Percentiles rank a stretch among this genome's conserved stretches.
These are phyloP conservation scores for Apostasia shenzhenica DNA, from an alignment of 106 monocot species.

Conservation along the genomic window DNA sequence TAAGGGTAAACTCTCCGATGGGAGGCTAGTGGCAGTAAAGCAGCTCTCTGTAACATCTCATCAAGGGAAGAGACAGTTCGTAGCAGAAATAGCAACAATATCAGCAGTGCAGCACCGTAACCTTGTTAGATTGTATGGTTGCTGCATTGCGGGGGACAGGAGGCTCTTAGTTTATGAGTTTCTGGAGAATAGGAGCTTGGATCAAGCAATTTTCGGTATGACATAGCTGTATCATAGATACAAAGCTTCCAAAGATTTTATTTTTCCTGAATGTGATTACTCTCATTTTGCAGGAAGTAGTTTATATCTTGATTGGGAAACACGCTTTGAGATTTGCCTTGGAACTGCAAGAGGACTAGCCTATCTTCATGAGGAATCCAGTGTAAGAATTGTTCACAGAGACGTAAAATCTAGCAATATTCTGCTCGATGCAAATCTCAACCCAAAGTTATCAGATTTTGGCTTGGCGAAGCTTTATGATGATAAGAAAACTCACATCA, in stretches of 20 bases:
- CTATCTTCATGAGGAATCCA: conserved; percentile 85
- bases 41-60: conserved; percentile 61
- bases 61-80: conserved; percentile 79
- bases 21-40: conserved; percentile 78
- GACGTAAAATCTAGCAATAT: conserved; percentile 79
- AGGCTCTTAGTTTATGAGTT: conserved; percentile 80
- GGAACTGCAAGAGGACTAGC: conserved; percentile 71
- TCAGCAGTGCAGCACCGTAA: conserved; percentile 83
- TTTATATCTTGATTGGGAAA: conserved; percentile 52
- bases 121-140: conserved; percentile 79
- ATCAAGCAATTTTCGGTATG: conserved; percentile 79
- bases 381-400: conserved; percentile 63
- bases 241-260: neutral
- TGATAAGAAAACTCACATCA: conserved; percentile 63
- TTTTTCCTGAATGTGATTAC: too few relatives aligned
- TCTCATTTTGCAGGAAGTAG: conserved; percentile 26
- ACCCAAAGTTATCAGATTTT: conserved; percentile 77
- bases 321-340: conserved; percentile 77
- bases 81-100: conserved; percentile 82
- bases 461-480: conserved; percentile 89
- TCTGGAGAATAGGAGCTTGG: conserved; percentile 69
- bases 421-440: conserved; percentile 63
- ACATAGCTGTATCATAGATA: neutral
- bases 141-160: conserved; percentile 69
- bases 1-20: conserved; percentile 77